A percentile compares a stretch with the other conserved stretches of the same genome.
Evolutionary conservation across 192 early-diverging fungal species (phyloP).

Genomic region (Rhizophlyctis rosea): DNA sequence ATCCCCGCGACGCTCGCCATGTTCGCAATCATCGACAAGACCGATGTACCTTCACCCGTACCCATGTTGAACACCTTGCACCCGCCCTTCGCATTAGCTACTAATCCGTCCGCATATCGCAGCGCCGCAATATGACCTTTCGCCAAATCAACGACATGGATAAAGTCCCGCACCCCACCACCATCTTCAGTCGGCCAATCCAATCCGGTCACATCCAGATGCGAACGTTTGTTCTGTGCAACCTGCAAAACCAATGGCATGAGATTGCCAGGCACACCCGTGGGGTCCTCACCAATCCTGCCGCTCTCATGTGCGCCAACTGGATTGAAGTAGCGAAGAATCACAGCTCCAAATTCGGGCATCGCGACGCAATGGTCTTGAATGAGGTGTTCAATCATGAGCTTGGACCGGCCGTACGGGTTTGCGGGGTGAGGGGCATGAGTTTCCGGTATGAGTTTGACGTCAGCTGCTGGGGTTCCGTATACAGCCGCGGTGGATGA

Average conservation of each 20-base stretch:
- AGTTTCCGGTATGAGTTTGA: slow-evolving; percentile 62
- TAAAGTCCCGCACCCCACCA: slow-evolving; percentile 81
- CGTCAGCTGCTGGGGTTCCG: slow-evolving; percentile 42
- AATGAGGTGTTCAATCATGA: slow-evolving; percentile 78
- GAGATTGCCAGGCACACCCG: slow-evolving; percentile 79
- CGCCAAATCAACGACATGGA: slow-evolving; percentile 88
- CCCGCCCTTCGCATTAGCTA: slow-evolving; percentile 26
- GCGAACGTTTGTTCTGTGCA: slow-evolving; percentile 64
- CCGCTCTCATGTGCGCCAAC: slow-evolving; percentile 82
- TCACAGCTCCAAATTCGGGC: not conserved
- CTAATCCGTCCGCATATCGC: slow-evolving; percentile 19
- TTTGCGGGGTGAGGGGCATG: slow-evolving; percentile 61
- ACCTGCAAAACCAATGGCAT: slow-evolving; percentile 85
- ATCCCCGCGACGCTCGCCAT: slow-evolving; percentile 64
- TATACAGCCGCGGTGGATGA: slow-evolving; percentile 86
- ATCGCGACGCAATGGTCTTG: slow-evolving; percentile 24
- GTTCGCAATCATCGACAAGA: slow-evolving; percentile 75
- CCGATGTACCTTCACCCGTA: slow-evolving; percentile 76
- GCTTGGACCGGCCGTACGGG: slow-evolving; percentile 80
- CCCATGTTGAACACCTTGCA: slow-evolving; percentile 81
- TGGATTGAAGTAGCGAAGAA: slow-evolving; percentile 81
- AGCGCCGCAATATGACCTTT: slow-evolving; percentile 79
- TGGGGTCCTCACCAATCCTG: slow-evolving; percentile 78
- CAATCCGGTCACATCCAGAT: slow-evolving; percentile 74
- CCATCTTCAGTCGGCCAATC: slow-evolving; percentile 88